These are phyloP conservation scores for Kuraishia piskuri DNA, from an alignment of 805 yeast genomes.

Conservation along the genomic window DNA sequence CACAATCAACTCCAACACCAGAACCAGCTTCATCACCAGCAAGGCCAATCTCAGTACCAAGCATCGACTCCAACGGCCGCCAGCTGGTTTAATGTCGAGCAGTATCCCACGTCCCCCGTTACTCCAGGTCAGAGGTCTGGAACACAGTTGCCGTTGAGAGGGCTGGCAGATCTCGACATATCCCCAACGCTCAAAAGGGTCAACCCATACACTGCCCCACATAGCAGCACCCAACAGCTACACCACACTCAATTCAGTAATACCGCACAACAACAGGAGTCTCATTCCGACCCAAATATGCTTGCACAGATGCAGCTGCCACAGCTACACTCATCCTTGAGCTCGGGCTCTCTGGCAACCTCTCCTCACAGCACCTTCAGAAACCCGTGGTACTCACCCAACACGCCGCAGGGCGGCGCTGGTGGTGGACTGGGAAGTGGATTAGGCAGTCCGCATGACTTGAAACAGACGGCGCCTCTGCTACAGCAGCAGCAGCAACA, in stretches of 20 bases:
- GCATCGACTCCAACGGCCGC: slow-evolving; percentile 7
- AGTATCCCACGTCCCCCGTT: neutral
- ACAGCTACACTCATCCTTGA: neutral
- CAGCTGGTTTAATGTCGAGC: slow-evolving; percentile 3
- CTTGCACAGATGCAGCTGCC: neutral
- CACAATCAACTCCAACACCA: slow-evolving; percentile 5
- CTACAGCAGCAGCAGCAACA: neutral
- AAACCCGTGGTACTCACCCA: slow-evolving; percentile 1
- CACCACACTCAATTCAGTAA: neutral
- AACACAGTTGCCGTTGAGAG: slow-evolving; percentile 2
- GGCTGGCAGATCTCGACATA: slow-evolving; percentile 2
- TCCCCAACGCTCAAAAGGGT: slow-evolving; percentile 2
- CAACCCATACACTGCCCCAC: neutral
- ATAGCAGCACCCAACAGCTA: neutral
- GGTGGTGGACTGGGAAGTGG: neutral
- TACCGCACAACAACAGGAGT: neutral
- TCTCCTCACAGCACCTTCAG: neutral
- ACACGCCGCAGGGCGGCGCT: neutral
- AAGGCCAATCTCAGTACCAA: neutral
- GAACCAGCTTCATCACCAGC: slow-evolving; percentile 15
- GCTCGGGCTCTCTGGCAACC: neutral
- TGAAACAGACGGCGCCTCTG: neutral
- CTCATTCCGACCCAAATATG: neutral
- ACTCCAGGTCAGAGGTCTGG: neutral
- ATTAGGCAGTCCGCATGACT: neutral